phyloP scores from a whole-genome alignment of 257 asterid genomes.

The Nemophila menziesii region DNA sequence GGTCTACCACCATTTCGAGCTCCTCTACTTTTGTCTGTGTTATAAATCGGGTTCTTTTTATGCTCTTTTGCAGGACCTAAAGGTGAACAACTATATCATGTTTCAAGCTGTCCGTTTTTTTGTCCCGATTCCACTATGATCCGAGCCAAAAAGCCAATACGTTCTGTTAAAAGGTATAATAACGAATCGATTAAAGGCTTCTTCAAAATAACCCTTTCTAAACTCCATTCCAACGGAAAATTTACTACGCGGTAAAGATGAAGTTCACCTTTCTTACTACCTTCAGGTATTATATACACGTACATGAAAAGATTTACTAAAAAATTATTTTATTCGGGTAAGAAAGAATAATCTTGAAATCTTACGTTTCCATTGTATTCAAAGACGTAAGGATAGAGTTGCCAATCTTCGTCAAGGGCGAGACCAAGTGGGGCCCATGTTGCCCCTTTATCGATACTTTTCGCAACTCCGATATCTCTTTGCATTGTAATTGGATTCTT shows the following conservation, averaged over 20 bases:
- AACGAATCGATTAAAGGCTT: constrained; percentile 70
- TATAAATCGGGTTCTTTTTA: constrained; percentile 67
- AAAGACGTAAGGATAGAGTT: constrained; percentile 85
- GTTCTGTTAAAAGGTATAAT: constrained; percentile 52
- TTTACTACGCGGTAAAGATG: constrained; percentile 76
- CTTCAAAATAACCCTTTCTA: constrained; percentile 49
- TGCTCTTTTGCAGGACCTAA: constrained; percentile 88
- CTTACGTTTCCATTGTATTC: constrained; percentile 80
- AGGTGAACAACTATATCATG: constrained; percentile 72
- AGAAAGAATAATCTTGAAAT: too few relatives aligned
- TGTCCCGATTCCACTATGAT: constrained; percentile 70
- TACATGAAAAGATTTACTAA: constrained; percentile 17
- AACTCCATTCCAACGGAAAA: constrained; percentile 79
- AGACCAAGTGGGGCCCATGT: constrained; percentile 89
- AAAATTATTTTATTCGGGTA: too few relatives aligned
- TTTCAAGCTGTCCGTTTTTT: constrained; percentile 78
- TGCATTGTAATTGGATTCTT: constrained; percentile 77
- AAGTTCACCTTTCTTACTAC: constrained; percentile 77
- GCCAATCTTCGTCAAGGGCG: constrained; percentile 93
- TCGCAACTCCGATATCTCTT: constrained; percentile 94
- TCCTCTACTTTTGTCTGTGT: constrained; percentile 60
- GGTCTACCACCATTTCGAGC: constrained; percentile 99
- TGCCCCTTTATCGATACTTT: constrained; percentile 69
- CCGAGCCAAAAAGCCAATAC: constrained; percentile 92
- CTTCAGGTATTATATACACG: constrained; percentile 96